Evolutionary conservation across 768 basidiomycete genomes (phyloP).

Genomic region (Trametes sanguinea): DNA sequence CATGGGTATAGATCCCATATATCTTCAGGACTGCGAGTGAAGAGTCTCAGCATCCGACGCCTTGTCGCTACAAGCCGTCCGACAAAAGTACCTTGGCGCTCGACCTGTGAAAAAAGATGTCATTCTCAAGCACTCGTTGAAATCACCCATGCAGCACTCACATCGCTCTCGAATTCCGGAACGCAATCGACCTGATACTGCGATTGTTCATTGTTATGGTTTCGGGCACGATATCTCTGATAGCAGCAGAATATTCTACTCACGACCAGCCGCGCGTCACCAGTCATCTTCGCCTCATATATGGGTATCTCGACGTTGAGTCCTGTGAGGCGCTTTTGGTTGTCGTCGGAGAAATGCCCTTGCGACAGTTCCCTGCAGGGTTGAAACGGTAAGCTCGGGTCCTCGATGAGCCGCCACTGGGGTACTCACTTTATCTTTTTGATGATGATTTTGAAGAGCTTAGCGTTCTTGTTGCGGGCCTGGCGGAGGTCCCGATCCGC

Average conservation of each 20-base stretch:
- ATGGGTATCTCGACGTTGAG: constrained; percentile 51
- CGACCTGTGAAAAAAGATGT: constrained; percentile 31
- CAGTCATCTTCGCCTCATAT: constrained; percentile 64
- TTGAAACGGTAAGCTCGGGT: background rate
- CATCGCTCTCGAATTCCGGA: constrained; percentile 27
- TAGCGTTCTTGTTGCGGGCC: constrained; percentile 44
- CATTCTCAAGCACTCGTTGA: too few relatives aligned
- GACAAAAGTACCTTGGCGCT: constrained; percentile 38
- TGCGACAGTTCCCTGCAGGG: constrained; percentile 59
- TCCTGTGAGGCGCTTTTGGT: constrained; percentile 59
- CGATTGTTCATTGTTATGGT: background rate
- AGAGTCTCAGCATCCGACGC: too few relatives aligned
- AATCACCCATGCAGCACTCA: background rate
- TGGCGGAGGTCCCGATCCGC: constrained; percentile 54
- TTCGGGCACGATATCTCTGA: too few relatives aligned
- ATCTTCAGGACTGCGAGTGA: constrained; percentile 43
- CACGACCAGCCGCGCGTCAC: constrained; percentile 29
- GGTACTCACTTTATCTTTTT: constrained; percentile 68
- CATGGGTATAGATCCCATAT: constrained; percentile 53
- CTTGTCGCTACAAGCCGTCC: too few relatives aligned
- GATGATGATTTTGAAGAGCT: constrained; percentile 53
- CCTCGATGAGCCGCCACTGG: too few relatives aligned
- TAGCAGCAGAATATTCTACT: background rate
- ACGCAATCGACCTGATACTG: constrained; percentile 34
- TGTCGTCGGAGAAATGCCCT: constrained; percentile 66